Base-by-base conservation (phyloP, 768 basidiomycete species). In the Suillus hirtellus region DNA sequence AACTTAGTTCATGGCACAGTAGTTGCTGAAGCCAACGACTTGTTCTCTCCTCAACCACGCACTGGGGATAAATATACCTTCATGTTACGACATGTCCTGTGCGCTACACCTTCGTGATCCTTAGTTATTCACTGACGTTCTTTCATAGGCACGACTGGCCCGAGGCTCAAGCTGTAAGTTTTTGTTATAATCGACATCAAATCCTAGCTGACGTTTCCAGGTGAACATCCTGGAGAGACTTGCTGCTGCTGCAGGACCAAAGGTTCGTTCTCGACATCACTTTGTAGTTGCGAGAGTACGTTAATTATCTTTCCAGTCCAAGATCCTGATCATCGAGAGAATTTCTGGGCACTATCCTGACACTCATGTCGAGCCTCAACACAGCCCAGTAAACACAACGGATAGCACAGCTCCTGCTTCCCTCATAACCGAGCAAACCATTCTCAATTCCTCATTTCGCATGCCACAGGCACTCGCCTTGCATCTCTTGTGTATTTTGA, bases 1-100 rank as follows among this genome's bases (percentile, higher is more conserved):
- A 68, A 72, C 14, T 76, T 68, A 60, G 77, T 76, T 55, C 59
- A 68, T 17, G 69, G 69, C 59, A 70, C 73, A 34, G 72, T 80
- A 34, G 73, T 70, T 38, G 78, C 78, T 54, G 78, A 80, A 64
- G 75, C 69, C 0, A 77, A 78, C 35, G 74, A 79, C 66, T 79
- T 79, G 68, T 80, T 79, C 69, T 71, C 69, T 52, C 75, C 77
- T 19, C 77, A 80, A 53, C 72, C 59, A n/a, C 61, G 40, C 59
- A 21, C 24, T 15, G 52, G 37, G n/a, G 58, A 62, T 15, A 43
- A 43, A 5, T 38, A 40, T 21, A 44, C 5, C 19, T 61, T 62
- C 43, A 59, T 62, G 38, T 12, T 62, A 21, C 34, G 55, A 12
- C 54, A 62, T 43, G 43, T 62, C 11, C 55, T 62, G 61, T 62